Conservation (phyloP, 176 grass and related monocot species). For the sorghum (Sorghum bicolor) region DNA sequence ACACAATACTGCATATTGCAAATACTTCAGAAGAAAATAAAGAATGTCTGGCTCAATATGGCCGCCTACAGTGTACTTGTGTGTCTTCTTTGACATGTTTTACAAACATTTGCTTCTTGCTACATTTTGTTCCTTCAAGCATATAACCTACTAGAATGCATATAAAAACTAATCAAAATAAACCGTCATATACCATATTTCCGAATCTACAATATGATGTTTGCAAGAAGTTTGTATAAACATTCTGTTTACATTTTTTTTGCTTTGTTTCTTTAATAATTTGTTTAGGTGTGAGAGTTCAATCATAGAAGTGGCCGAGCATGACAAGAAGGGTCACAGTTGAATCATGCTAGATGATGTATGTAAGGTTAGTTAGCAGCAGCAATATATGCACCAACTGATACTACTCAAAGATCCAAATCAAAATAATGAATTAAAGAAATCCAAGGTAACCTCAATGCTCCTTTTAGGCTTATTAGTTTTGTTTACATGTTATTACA, state of each 20-base stretch:
- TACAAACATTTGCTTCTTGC: not conserved
- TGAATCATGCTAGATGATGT: not conserved
- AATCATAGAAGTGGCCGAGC: not conserved
- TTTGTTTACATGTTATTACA: not conserved
- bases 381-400: not conserved
- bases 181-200: not conserved
- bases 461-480: not conserved
- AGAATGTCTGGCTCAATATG: not conserved
- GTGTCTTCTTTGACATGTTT: not conserved
- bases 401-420: not conserved
- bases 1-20: too few relatives aligned
- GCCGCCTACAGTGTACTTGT: not conserved
- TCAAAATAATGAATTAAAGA: not conserved
- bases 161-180: not conserved
- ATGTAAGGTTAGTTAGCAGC: not conserved
- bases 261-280: not conserved
- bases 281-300: not conserved
- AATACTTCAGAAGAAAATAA: conserved; percentile 23
- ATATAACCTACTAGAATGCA: not conserved
- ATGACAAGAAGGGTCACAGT: not conserved
- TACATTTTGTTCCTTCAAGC: not conserved
- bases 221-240: not conserved
- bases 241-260: not conserved
- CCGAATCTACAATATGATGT: not conserved
- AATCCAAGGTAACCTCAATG: not conserved